Evolutionary conservation across 106 monocot genomes (phyloP), one percentile per base, ranked within the genome.

Genomic region (Posidonia australis): DNA sequence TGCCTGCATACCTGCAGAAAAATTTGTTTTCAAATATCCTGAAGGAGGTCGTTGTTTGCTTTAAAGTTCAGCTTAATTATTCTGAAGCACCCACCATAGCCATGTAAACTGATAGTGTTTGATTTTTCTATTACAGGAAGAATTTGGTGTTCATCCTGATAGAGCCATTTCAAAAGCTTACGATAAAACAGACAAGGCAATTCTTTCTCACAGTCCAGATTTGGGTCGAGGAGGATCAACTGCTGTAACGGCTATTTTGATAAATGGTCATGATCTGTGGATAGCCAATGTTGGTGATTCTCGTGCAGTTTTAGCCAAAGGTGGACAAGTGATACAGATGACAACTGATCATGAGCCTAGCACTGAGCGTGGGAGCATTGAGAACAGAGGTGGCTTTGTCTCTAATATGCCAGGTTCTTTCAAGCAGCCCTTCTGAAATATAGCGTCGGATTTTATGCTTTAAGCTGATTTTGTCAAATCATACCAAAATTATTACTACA

Each of bases 221-320:
- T 45, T 75, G 52, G 75, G 75, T 13, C 58, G 41, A 25, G 75
- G 75, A 16, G 80, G 80, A 20, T 80, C 80, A 1, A 76, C 76
- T 43, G 76, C 80, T 16, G 80, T 80, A 18, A 76, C 71, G 56
- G 80, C 76, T 13, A 72, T 80, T 56, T 58, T 75, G 18, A 58
- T 80, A 36, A 68, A 80, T 63, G 71, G 80, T 9, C 45, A 55
- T 53, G 68, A 60, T 47, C 14, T 80, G 36, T 76, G 67, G 75
- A 42, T 80, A 28, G 79, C 74, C 13, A 79, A 79, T 66, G 65
- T 79, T 51, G 79, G 79, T 27, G 79, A 79, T 47, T 79, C 79
- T 27, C 74, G 79, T 25, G 79, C 69, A n/a, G 74, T 79, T 65
- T 64, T 74, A 20, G 63, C 51, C 1, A 65, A 66, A 57, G 63